Conservation (phyloP, 2,329 filamentous ascomycete genomes). For the Aschersonia sp. region DNA sequence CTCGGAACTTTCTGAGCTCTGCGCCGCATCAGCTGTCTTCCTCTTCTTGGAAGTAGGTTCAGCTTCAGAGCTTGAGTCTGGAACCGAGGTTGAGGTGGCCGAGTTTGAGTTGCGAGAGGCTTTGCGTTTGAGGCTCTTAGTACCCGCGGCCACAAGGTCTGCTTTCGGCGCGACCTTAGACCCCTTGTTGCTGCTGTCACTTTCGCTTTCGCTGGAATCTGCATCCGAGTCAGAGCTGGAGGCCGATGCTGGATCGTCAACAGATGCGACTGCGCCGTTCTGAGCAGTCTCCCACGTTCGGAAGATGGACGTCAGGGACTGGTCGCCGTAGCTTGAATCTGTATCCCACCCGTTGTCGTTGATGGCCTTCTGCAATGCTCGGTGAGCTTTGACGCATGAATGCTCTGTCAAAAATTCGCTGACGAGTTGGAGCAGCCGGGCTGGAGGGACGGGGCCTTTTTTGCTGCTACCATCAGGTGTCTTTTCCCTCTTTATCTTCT, state of each 20-base stretch:
- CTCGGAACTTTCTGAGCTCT: background rate
- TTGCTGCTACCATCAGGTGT: slow-evolving; percentile 1
- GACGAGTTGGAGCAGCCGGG: slow-evolving; percentile 51
- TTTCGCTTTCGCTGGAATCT: slow-evolving; percentile 9
- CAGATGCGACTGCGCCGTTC: slow-evolving; percentile 8
- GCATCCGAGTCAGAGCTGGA: slow-evolving; percentile 15
- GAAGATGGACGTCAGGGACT: slow-evolving; percentile 35
- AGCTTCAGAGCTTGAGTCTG: slow-evolving; percentile 29
- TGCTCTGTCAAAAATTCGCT: slow-evolving; percentile 51
- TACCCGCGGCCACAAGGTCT: slow-evolving; percentile 8
- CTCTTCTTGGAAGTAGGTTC: slow-evolving; percentile 38
- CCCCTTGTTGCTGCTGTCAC: slow-evolving; percentile 13
- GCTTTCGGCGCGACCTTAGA: slow-evolving; percentile 9
- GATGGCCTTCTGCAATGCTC: slow-evolving; percentile 48
- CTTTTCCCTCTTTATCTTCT: slow-evolving; percentile 1
- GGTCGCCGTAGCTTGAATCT: slow-evolving; percentile 8
- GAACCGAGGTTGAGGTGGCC: slow-evolving; percentile 17
- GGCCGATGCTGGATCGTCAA: slow-evolving; percentile 13
- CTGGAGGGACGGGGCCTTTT: slow-evolving; percentile 31
- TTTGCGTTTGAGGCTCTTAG: slow-evolving; percentile 25
- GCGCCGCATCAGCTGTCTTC: slow-evolving; percentile 17
- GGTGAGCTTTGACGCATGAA: slow-evolving; percentile 46
- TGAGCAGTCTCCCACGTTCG: slow-evolving; percentile 30
- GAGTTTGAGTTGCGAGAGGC: slow-evolving; percentile 15
- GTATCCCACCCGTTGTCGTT: slow-evolving; percentile 33